phyloP scores from a whole-genome alignment of 179 eudicot species.

The Vitellaria paradoxa region DNA sequence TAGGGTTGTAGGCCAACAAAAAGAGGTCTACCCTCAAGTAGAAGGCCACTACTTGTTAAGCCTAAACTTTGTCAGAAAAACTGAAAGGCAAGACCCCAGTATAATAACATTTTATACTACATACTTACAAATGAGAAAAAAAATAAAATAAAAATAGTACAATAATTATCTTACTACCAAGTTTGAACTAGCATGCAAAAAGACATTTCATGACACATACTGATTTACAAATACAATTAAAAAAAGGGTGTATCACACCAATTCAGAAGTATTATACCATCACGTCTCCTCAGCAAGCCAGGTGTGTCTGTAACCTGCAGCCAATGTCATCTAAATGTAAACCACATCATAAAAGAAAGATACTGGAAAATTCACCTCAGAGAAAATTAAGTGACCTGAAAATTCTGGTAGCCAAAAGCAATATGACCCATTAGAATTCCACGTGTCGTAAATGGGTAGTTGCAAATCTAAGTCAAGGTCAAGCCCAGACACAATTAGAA shows the following conservation, averaged over 20 bases:
- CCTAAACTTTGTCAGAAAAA: neutral
- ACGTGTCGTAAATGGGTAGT: conserved; percentile 93
- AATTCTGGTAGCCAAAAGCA: conserved; percentile 67
- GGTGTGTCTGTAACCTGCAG: conserved; percentile 97
- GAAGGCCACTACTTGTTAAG: neutral
- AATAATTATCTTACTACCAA: conserved; percentile 6
- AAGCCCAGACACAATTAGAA: neutral
- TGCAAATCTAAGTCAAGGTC: conserved; percentile 62
- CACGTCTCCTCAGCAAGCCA: conserved; percentile 72
- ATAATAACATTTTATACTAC: neutral
- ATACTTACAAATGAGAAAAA: neutral
- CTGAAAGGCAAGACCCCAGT: neutral
- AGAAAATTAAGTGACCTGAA: conserved; percentile 56
- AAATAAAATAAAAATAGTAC: neutral
- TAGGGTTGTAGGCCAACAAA: neutral
- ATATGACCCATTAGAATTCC: conserved; percentile 98
- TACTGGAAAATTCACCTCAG: neutral
- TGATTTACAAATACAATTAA: conserved; percentile 11
- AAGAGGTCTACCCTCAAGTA: neutral
- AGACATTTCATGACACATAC: neutral
- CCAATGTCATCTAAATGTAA: conserved; percentile 7
- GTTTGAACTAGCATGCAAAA: neutral
- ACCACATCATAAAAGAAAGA: neutral
- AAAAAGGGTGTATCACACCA: conserved; percentile 2
- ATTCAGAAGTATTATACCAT: conserved; percentile 41